Conservation (phyloP, 179 eudicot species). For the Silene coronaria region DNA sequence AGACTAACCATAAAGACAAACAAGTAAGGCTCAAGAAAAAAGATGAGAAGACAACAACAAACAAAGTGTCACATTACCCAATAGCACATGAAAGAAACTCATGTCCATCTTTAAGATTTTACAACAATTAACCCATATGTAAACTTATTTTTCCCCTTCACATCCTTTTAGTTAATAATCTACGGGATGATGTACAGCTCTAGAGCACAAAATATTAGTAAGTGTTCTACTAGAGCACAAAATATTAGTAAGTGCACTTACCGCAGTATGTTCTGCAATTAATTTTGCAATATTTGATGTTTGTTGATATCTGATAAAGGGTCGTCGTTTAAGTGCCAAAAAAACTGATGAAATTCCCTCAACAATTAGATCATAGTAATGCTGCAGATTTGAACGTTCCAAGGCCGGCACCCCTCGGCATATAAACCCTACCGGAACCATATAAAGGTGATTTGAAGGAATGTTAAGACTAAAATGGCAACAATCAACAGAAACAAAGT, state of each 20-base stretch:
- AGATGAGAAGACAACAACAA: neutral
- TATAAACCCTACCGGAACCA: conserved; percentile 58
- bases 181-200: neutral
- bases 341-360: conserved; percentile 83
- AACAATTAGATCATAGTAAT: conserved; percentile 69
- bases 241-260: conserved; percentile 28
- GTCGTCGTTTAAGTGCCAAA: conserved; percentile 76
- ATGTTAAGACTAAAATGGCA: conserved; percentile 70
- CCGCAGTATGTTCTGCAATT: conserved; percentile 69
- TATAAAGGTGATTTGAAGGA: conserved; percentile 65
- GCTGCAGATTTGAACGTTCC: conserved; percentile 66
- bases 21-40: neutral
- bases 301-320: conserved; percentile 72
- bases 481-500: conserved; percentile 73
- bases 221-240: neutral
- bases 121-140: neutral
- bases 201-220: neutral
- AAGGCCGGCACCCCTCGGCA: conserved; percentile 27
- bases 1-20: neutral
- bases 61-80: conserved; percentile 2
- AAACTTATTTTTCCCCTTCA: neutral
- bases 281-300: conserved; percentile 86
- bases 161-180: neutral
- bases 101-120: neutral
- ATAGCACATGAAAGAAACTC: neutral